phyloP scores from a whole-genome alignment of 1,284 basidiomycete species.

The Anthracocystis walkeri region DNA sequence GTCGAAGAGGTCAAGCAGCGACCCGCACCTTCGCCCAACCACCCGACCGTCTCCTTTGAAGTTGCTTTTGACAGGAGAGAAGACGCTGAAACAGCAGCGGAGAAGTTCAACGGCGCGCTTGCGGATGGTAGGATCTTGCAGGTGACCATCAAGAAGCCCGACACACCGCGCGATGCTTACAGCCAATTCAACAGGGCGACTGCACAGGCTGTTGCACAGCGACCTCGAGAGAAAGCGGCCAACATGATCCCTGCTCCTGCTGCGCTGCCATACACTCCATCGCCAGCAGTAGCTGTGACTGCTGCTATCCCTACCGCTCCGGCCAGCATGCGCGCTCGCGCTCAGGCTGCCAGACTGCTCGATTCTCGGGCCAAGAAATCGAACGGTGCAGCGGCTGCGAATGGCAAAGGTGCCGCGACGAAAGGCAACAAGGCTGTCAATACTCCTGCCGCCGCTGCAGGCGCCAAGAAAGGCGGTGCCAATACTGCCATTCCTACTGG shows the following conservation, averaged over 20 bases:
- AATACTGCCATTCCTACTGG: slow-evolving; percentile 1
- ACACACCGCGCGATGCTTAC: slow-evolving; percentile 30
- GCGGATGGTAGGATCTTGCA: slow-evolving; percentile 65
- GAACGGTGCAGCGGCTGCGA: slow-evolving; percentile 5
- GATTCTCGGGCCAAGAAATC: slow-evolving; percentile 44
- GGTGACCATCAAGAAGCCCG: slow-evolving; percentile 56
- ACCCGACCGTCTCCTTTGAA: slow-evolving; percentile 61
- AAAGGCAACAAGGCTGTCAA: slow-evolving; percentile 20
- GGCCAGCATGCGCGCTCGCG: slow-evolving; percentile 42
- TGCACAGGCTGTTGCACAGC: slow-evolving; percentile 40
- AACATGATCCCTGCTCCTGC: slow-evolving; percentile 46
- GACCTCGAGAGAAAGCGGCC: slow-evolving; percentile 33
- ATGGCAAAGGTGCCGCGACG: slow-evolving; percentile 6
- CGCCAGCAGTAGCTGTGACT: slow-evolving; percentile 34
- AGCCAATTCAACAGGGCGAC: slow-evolving; percentile 44
- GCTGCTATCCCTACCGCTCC: slow-evolving; percentile 48
- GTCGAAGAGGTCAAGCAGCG: slow-evolving; percentile 59
- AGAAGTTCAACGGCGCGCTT: slow-evolving; percentile 63
- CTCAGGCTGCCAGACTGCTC: slow-evolving; percentile 24
- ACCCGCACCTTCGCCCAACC: slow-evolving; percentile 50
- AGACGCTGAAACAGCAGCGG: slow-evolving; percentile 56
- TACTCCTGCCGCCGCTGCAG: slow-evolving; percentile 4
- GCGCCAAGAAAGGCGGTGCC: slow-evolving; percentile 8
- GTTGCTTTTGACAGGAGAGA: slow-evolving; percentile 56
- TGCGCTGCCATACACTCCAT: slow-evolving; percentile 38